Base-by-base conservation (phyloP, 306 rosid genomes). In the Phaseolus lunatus region DNA sequence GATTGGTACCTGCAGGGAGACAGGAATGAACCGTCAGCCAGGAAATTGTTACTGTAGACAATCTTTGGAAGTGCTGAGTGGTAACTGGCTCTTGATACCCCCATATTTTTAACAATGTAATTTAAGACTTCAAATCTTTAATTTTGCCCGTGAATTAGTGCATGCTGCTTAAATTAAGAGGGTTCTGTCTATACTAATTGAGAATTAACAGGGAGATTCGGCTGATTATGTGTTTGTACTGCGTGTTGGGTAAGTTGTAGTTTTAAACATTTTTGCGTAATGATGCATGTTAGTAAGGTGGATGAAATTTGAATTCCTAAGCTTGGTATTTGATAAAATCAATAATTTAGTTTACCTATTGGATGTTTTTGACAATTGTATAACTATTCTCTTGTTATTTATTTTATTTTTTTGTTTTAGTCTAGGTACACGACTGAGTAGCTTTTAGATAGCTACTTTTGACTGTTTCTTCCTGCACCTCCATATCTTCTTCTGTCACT, bases 11-110 rank as follows among this genome's bases (percentile, higher is more conserved):
- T 50, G 39, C 47, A 47, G 57, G 62, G 62, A 68, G 73, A 50
- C 43, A 49, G 69, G 77, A 67, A 24, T 12, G 76, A 27, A 56
- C 52, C 62, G 23, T 68, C 64, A 63, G 65, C 43, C 66, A 77
- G 81, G 52, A 75, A 76, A 50, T 66, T 76, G 79, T 85, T 26
- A 67, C 41, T n/a, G 80, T 49, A 66, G 41, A 63, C 85, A 61
- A 53, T 72, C 65, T 48, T 13, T 72, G 75, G 50, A 80, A 72
- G 72, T 75, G 73, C 49, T 56, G 59, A 70, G 53, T 62, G 73
- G 67, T 77, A 52, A 76, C 23, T 80, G 76, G 72, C 61, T 80
- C 45, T 43, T 72, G 83, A 48, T 48, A 27, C 58, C 53, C 56
- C 44, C 44, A 61, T 8, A 61, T 15, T 27, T 73, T 69, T 54